Percentiles rank a stretch among this genome's conserved stretches.
Evolutionary conservation across 805 yeast genomes (phyloP).

Genomic region (Brettanomyces anomalus): DNA sequence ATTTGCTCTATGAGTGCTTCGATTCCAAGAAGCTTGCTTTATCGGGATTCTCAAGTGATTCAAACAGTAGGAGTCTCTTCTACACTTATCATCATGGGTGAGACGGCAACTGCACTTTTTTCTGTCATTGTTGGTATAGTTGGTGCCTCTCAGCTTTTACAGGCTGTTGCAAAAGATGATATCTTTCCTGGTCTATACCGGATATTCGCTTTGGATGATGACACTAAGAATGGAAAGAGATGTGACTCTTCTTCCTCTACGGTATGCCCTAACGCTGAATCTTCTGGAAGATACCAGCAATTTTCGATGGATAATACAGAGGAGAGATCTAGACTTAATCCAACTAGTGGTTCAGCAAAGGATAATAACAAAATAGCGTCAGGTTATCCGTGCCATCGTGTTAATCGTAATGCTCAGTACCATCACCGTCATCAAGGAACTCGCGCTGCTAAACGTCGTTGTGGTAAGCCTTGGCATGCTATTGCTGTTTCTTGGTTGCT

Average conservation of each 20-base stretch:
- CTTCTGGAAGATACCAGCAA: too few species aligned
- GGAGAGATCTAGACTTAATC: too few species aligned
- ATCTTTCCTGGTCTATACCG: slow-evolving; percentile 69
- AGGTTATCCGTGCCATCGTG: too few species aligned
- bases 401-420: too few species aligned
- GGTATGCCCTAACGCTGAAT: too few species aligned
- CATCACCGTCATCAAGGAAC: too few species aligned
- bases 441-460: slow-evolving; percentile 10
- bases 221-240: slow-evolving; percentile 11
- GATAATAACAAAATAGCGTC: too few species aligned
- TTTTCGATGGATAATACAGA: too few species aligned
- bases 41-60: slow-evolving; percentile 74
- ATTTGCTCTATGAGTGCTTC: slow-evolving; percentile 73
- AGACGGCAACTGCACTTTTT: slow-evolving; percentile 80
- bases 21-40: slow-evolving; percentile 69
- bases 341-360: too few species aligned
- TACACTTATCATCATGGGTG: slow-evolving; percentile 73
- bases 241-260: too few species aligned
- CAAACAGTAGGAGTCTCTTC: slow-evolving; percentile 72
- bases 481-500: slow-evolving; percentile 71
- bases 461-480: slow-evolving; percentile 51
- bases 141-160: slow-evolving; percentile 87
- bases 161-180: slow-evolving; percentile 84
- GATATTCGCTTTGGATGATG: slow-evolving; percentile 41
- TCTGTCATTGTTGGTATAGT: slow-evolving; percentile 93